These are phyloP conservation scores for rapeseed (Brassica napus) DNA, from an alignment of 345 rosid species.

Conservation along the genomic window Da-Ae NC_063434.1:10443501-10444000, in stretches of 20 bases:
- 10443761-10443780: slow-evolving; percentile 55
- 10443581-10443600: slow-evolving; percentile 91
- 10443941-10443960: not conserved
- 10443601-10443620: slow-evolving; percentile 93
- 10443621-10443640: slow-evolving; percentile 74
- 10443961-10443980: not conserved
- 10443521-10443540: too few species aligned
- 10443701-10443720: not conserved
- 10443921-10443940: not conserved
- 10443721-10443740: slow-evolving; percentile 80
- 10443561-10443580: slow-evolving; percentile 83
- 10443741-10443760: slow-evolving; percentile 97
- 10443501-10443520: not conserved
- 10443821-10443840: too few species aligned
- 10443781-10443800: slow-evolving; percentile 24
- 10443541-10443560: slow-evolving; percentile 46
- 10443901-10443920: slow-evolving; percentile 54
- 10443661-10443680: not conserved
- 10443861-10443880: slow-evolving; percentile 62
- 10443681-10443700: not conserved
- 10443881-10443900: slow-evolving; percentile 93
- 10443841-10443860: slow-evolving; percentile 84
- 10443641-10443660: not conserved
- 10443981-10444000: slow-evolving; percentile 8
- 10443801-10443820: too few species aligned